Conservation (phyloP, 1,284 basidiomycete species). For the Coniferiporia sulphurascens region DNA sequence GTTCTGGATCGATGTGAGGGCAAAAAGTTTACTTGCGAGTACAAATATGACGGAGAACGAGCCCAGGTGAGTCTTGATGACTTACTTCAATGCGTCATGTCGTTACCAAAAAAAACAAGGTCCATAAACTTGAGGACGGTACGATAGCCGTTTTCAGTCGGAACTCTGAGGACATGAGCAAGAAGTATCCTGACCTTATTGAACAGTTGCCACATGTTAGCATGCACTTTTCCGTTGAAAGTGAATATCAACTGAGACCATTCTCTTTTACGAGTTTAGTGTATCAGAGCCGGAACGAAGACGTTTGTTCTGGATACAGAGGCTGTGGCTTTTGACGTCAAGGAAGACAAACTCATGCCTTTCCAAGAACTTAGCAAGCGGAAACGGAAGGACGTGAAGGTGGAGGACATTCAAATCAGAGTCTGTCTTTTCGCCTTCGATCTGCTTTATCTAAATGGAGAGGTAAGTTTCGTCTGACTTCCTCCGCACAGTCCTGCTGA, state of each 20-base stretch:
- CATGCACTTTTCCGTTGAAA: slow-evolving; percentile 14
- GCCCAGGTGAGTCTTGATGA: slow-evolving; percentile 60
- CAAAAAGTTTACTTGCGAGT: slow-evolving; percentile 97
- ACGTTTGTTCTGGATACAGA: slow-evolving; percentile 96
- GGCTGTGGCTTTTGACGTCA: slow-evolving; percentile 91
- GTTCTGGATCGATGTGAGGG: slow-evolving; percentile 96
- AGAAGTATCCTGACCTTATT: slow-evolving; percentile 97
- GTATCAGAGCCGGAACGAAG: slow-evolving; percentile 74
- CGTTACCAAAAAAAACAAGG: slow-evolving; percentile 33
- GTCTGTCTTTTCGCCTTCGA: slow-evolving; percentile 97
- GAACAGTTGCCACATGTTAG: slow-evolving; percentile 85
- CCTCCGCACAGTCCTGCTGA: background rate
- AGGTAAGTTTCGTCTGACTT: slow-evolving; percentile 47
- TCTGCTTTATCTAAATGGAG: slow-evolving; percentile 89
- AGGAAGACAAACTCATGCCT: slow-evolving; percentile 81
- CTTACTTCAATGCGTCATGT: slow-evolving; percentile 5
- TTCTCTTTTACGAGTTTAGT: slow-evolving; percentile 42
- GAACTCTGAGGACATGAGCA: slow-evolving; percentile 99
- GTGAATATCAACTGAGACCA: background rate
- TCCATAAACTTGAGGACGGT: slow-evolving; percentile 80
- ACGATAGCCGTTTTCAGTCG: slow-evolving; percentile 88
- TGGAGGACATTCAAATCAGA: slow-evolving; percentile 93
- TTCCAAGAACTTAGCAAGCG: slow-evolving; percentile 96
- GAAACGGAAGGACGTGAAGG: slow-evolving; percentile 96
- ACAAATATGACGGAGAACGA: slow-evolving; percentile 99